Evolutionary conservation across 257 asterid genomes (phyloP).

Genomic region (Apocynum venetum): DNA sequence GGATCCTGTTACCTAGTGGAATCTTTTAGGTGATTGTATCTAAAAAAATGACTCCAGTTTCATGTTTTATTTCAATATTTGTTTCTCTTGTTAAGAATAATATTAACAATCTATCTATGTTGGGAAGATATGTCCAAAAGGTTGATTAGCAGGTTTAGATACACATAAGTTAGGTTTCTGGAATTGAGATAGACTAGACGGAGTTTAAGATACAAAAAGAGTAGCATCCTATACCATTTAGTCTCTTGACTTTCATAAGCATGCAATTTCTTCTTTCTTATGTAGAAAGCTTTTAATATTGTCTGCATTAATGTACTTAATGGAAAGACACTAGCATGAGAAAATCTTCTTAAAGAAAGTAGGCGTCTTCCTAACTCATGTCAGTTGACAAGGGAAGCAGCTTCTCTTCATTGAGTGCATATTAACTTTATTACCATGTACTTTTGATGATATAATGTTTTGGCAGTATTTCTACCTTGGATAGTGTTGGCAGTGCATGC

Average conservation of each 20-base stretch:
- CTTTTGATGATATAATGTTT: neutral
- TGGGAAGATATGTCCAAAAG: no score
- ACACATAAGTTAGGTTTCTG: neutral
- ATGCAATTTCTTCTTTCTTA: neutral
- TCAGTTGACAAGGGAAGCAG: neutral
- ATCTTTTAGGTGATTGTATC: no score
- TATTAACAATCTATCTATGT: no score
- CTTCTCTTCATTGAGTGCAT: neutral
- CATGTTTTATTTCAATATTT: no score
- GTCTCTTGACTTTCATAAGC: neutral
- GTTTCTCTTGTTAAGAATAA: no score
- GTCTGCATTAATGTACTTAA: neutral
- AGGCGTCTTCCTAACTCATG: no score
- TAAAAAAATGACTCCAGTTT: no score
- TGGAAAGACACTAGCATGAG: neutral
- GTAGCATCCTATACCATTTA: no score
- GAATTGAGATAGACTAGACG: neutral
- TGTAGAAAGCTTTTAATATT: neutral
- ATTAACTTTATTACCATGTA: neutral
- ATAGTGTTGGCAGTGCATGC: neutral
- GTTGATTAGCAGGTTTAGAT: no score
- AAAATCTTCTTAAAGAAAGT: no score
- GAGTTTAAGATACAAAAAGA: neutral
- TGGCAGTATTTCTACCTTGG: neutral
- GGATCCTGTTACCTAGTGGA: no score